These are phyloP conservation scores for Mycothermus thermophilus DNA, from an alignment of 495 filamentous ascomycete genomes.

Conservation along the genomic window DNA sequence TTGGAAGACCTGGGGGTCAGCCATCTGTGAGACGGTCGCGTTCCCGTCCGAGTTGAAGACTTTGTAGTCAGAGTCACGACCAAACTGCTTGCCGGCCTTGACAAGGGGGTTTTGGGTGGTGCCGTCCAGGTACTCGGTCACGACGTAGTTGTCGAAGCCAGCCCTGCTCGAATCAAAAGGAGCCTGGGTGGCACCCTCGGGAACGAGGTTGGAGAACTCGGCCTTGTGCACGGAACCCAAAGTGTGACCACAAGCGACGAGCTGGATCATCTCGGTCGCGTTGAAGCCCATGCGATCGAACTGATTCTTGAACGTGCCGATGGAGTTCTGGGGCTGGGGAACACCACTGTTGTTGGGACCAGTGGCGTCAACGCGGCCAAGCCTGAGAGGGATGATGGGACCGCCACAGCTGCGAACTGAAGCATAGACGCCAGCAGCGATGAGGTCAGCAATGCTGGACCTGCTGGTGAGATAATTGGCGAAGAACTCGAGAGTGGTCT, in stretches of 20 bases:
- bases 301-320: slow-evolving; percentile 36
- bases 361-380: slow-evolving; percentile 42
- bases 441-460: slow-evolving; percentile 41
- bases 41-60: slow-evolving; percentile 45
- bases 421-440: slow-evolving; percentile 44
- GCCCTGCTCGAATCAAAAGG: slow-evolving; percentile 32
- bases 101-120: slow-evolving; percentile 40
- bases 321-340: slow-evolving; percentile 44
- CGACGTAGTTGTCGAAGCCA: slow-evolving; percentile 41
- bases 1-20: slow-evolving; percentile 28
- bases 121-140: slow-evolving; percentile 41
- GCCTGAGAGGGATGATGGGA: slow-evolving; percentile 39
- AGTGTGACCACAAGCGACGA: slow-evolving; percentile 48
- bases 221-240: slow-evolving; percentile 45
- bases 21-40: slow-evolving; percentile 37
- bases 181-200: slow-evolving; percentile 22
- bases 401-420: slow-evolving; percentile 46
- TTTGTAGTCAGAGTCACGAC: slow-evolving; percentile 39
- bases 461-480: slow-evolving; percentile 37
- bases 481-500: slow-evolving; percentile 40
- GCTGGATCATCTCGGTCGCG: slow-evolving; percentile 42
- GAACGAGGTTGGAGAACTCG: slow-evolving; percentile 42
- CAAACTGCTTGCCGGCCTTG: slow-evolving; percentile 32
- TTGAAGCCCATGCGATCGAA: slow-evolving; percentile 46
- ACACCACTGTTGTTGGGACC: slow-evolving; percentile 37